A percentile compares a stretch with the other conserved stretches of the same genome.
phyloP scores from a whole-genome alignment of 768 basidiomycete genomes.

The Amanita pseudoporphyria region DNA sequence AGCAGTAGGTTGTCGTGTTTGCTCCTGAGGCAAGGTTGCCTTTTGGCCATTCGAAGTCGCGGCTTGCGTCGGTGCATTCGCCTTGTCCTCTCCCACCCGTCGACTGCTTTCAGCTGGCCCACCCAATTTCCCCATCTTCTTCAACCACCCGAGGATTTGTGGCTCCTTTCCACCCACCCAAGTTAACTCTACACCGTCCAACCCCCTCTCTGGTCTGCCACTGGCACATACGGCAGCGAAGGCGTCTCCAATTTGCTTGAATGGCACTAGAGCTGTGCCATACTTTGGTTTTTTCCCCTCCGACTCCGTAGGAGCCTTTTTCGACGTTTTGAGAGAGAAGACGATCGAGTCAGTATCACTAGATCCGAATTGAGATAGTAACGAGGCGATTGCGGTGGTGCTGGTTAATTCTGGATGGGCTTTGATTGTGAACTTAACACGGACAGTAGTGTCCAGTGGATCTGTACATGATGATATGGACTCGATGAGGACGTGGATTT shows the following conservation, averaged over 20 bases:
- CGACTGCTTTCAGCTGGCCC: slow-evolving; percentile 7
- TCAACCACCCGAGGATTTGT: slow-evolving; percentile 60
- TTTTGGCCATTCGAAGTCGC: slow-evolving; percentile 9
- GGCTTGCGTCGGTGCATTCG: slow-evolving; percentile 9
- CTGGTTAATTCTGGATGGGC: slow-evolving; percentile 49
- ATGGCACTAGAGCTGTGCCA: slow-evolving; percentile 66
- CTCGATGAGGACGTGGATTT: neutral
- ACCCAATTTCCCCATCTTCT: slow-evolving; percentile 59
- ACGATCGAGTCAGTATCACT: slow-evolving; percentile 59
- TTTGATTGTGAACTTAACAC: slow-evolving; percentile 57
- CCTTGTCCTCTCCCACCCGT: neutral
- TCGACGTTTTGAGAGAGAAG: slow-evolving; percentile 55
- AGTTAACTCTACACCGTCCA: slow-evolving; percentile 54
- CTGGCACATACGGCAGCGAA: slow-evolving; percentile 66
- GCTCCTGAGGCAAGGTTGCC: slow-evolving; percentile 21
- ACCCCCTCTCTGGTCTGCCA: slow-evolving; percentile 36
- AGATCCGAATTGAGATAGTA: slow-evolving; percentile 54
- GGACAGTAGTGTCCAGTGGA: slow-evolving; percentile 64
- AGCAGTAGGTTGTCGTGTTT: slow-evolving; percentile 14
- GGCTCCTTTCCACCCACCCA: slow-evolving; percentile 78
- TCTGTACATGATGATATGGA: slow-evolving; percentile 25
- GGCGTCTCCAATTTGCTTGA: slow-evolving; percentile 66
- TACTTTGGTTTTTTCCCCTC: slow-evolving; percentile 50
- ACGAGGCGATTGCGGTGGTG: slow-evolving; percentile 32
- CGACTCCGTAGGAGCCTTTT: slow-evolving; percentile 25